Conservation (phyloP, 139 green algal species). For the Chlamydomonas applanata region DNA sequence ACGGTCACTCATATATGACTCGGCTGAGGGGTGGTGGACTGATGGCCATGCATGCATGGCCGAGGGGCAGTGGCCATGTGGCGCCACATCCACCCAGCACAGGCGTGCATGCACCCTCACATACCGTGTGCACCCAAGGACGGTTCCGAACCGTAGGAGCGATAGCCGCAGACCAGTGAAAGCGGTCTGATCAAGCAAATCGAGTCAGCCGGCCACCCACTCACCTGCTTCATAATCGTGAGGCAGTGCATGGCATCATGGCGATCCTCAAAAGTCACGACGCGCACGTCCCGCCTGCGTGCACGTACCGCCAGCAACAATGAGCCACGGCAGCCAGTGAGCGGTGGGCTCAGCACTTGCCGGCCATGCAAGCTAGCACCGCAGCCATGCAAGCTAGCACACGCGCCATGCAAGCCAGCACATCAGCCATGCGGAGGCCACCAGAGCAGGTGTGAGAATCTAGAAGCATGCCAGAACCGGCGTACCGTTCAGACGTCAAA, state of each 20-base stretch:
- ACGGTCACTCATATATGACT: too few relatives aligned
- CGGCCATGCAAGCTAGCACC: not conserved
- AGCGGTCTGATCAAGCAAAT: too few relatives aligned
- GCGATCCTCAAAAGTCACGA: slow-evolving; percentile 53
- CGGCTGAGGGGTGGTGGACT: too few relatives aligned
- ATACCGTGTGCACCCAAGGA: not conserved
- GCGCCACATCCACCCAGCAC: slow-evolving; percentile 16
- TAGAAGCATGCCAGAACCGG: not conserved
- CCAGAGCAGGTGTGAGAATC: too few relatives aligned
- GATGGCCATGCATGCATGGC: too few relatives aligned
- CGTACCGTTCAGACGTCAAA: slow-evolving; percentile 9
- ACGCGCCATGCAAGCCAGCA: too few relatives aligned
- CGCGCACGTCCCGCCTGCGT: slow-evolving; percentile 35
- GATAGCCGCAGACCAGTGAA: too few relatives aligned
- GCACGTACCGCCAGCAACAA: too few relatives aligned
- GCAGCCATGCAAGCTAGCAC: not conserved
- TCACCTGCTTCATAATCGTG: slow-evolving; percentile 14
- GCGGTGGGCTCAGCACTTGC: too few relatives aligned
- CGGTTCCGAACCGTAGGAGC: not conserved
- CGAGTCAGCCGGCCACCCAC: not conserved
- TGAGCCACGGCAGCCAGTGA: too few relatives aligned
- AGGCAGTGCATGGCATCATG: slow-evolving; percentile 44
- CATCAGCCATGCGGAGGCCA: too few relatives aligned
- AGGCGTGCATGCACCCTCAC: not conserved
- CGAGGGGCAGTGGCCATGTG: too few relatives aligned